Conservation (phyloP, 2,329 filamentous ascomycete genomes). For the Colletotrichum abscissum region DNA sequence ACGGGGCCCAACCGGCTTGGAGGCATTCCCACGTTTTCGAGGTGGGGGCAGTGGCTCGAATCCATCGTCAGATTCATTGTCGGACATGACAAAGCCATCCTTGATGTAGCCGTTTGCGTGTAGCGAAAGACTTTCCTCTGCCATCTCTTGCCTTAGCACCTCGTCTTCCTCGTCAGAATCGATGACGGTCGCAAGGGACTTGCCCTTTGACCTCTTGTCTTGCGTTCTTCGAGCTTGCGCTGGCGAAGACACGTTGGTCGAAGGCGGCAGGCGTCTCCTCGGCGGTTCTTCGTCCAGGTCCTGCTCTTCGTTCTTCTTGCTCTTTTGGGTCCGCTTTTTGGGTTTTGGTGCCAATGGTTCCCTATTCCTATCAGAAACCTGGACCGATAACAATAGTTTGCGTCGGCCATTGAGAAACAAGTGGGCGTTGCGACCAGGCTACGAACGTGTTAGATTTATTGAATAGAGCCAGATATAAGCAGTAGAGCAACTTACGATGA, state of each 20-base stretch:
- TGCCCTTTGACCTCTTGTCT: constrained; percentile 47
- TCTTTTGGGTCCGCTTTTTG: constrained; percentile 51
- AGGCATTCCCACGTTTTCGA: constrained; percentile 37
- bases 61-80: constrained; percentile 54
- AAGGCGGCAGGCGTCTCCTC: constrained; percentile 44
- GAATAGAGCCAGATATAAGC: not conserved
- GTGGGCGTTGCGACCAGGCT: constrained; percentile 54
- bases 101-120: constrained; percentile 58
- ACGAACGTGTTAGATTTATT: not conserved
- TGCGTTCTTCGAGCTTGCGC: constrained; percentile 28
- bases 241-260: constrained; percentile 66
- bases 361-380: constrained; percentile 47
- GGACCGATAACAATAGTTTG: constrained; percentile 58
- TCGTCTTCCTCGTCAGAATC: constrained; percentile 35
- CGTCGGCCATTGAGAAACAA: constrained; percentile 57
- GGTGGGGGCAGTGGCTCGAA: constrained; percentile 56
- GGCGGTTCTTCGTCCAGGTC: constrained; percentile 37
- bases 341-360: constrained; percentile 42
- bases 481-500: constrained; percentile 63
- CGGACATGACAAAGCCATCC: constrained; percentile 61
- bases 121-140: constrained; percentile 51
- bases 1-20: constrained; percentile 61
- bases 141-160: constrained; percentile 42
- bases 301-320: constrained; percentile 45
- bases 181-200: constrained; percentile 37